These are phyloP conservation scores for Phycomyces blakesleeanus DNA, from an alignment of 192 early-diverging fungal species.

Conservation along the genomic window DNA sequence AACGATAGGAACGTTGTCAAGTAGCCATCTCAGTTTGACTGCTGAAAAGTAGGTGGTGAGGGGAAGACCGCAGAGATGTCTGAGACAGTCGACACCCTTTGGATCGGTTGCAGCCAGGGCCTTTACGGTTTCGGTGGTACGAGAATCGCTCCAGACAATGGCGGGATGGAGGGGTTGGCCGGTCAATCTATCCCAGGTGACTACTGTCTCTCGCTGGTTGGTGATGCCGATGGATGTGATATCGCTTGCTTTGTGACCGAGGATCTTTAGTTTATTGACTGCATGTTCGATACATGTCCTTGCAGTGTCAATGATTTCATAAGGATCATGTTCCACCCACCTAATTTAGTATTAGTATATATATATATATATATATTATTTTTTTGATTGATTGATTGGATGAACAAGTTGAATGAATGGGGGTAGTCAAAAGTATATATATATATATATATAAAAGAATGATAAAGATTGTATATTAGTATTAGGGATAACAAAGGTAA, in stretches of 20 bases:
- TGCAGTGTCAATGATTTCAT: constrained; percentile 67
- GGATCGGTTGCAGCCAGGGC: constrained; percentile 46
- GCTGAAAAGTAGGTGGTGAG: constrained; percentile 94
- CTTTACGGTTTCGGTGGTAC: constrained; percentile 74
- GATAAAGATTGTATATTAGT: too few relatives aligned
- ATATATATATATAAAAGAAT: too few relatives aligned
- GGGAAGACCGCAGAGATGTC: constrained; percentile 75
- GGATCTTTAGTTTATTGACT: constrained; percentile 55
- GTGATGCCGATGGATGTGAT: constrained; percentile 83
- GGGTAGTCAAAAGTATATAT: too few relatives aligned
- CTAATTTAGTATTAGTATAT: constrained; percentile 22
- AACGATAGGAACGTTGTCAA: constrained; percentile 75
- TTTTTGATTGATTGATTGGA: too few relatives aligned
- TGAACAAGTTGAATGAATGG: too few relatives aligned
- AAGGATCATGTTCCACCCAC: constrained; percentile 90
- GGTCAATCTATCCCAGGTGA: constrained; percentile 82
- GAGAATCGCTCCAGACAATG: constrained; percentile 88
- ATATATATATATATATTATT: constrained; percentile 1
- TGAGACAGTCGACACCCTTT: constrained; percentile 36
- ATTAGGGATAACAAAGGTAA: too few relatives aligned
- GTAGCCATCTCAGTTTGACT: constrained; percentile 88
- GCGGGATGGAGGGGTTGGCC: constrained; percentile 81
- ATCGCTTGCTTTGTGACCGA: constrained; percentile 51
- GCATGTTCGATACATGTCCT: constrained; percentile 64
- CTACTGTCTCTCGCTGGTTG: constrained; percentile 90